These are phyloP conservation scores for Daldinia loculata DNA, from an alignment of 495 filamentous ascomycete genomes.

Conservation along the genomic window DNA sequence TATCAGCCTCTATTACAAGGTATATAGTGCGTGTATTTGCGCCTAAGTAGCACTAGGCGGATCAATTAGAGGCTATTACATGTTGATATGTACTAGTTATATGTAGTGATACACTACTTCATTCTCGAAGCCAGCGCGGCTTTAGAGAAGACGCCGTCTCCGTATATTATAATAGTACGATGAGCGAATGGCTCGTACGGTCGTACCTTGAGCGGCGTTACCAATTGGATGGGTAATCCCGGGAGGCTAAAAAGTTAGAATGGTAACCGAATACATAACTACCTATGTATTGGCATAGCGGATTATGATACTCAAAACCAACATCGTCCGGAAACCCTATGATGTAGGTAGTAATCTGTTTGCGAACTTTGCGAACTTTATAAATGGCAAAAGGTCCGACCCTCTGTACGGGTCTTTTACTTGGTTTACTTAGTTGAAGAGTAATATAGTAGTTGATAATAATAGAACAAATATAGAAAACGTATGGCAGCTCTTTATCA, in stretches of 20 bases:
- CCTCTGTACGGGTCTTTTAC: neutral
- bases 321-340: constrained; percentile 3
- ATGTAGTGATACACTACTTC: no score
- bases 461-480: neutral
- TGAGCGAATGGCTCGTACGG: constrained; percentile 15
- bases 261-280: constrained; percentile 3
- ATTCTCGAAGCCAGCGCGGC: neutral
- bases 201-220: constrained; percentile 25
- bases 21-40: no score
- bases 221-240: constrained; percentile 28
- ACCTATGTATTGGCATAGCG: neutral
- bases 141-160: neutral
- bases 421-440: no score
- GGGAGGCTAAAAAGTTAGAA: constrained; percentile 4
- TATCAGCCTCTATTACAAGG: no score
- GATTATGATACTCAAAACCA: constrained; percentile 5
- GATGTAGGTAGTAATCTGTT: neutral
- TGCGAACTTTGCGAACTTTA: neutral
- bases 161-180: neutral
- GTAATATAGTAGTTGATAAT: neutral
- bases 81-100: neutral
- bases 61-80: neutral
- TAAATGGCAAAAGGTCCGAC: neutral
- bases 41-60: neutral
- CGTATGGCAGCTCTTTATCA: neutral